Evolutionary conservation across 495 filamentous ascomycete species (phyloP).

Genomic region (Aspergillus olivimuriae): DNA sequence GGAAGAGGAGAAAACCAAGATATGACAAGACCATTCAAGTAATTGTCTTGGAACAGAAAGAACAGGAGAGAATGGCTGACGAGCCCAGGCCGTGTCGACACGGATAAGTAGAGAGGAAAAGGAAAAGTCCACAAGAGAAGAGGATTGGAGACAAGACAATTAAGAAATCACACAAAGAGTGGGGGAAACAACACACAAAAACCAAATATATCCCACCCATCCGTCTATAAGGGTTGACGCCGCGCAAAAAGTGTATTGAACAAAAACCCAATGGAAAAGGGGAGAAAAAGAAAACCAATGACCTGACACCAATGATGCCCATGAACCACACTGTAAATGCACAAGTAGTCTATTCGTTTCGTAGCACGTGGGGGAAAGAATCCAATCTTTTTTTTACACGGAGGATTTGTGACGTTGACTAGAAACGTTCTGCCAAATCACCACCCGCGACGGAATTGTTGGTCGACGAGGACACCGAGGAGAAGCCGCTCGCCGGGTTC

Average conservation of each 20-base stretch:
- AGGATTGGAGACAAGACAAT: conserved; percentile 2
- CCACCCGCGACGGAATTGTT: conserved; percentile 42
- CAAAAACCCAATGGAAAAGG: too few species aligned
- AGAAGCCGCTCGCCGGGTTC: conserved; percentile 56
- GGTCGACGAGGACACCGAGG: conserved; percentile 46
- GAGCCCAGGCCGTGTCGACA: too few species aligned
- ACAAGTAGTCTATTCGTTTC: conserved; percentile 42
- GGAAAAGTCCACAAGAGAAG: too few species aligned
- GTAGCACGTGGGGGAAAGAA: conserved; percentile 30
- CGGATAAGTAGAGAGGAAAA: too few species aligned
- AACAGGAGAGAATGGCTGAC: too few species aligned
- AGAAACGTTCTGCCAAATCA: conserved; percentile 37
- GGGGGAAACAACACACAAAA: conserved; percentile 5
- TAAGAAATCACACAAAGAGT: background rate
- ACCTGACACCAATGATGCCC: conserved; percentile 23
- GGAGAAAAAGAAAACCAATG: conserved; percentile 15
- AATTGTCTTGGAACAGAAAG: too few species aligned
- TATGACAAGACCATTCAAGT: too few species aligned
- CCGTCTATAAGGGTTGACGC: conserved; percentile 32
- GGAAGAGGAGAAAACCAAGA: too few species aligned
- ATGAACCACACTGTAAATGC: conserved; percentile 33
- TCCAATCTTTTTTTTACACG: conserved; percentile 10
- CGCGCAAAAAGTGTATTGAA: conserved; percentile 24
- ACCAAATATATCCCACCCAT: conserved; percentile 24
- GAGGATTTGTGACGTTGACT: conserved; percentile 6